Conservation (phyloP, 2,329 filamentous ascomycete species). For the Pestalotiopsis sp. region DNA sequence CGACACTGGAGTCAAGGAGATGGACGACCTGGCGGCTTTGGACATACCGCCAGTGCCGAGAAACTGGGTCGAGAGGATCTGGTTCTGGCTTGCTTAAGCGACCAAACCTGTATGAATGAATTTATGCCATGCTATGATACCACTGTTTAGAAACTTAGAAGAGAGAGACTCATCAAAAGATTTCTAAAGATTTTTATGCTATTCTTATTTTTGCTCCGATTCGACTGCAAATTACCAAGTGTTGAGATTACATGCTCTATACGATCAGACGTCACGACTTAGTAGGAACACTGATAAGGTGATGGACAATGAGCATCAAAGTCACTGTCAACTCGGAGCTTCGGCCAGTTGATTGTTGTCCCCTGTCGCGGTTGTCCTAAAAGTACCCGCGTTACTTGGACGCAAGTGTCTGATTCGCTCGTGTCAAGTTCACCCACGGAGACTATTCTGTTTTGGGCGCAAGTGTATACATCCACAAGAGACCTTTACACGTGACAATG, state of each 20-base stretch:
- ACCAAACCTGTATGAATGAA: neutral
- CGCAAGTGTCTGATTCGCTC: neutral
- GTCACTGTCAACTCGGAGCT: too few relatives aligned
- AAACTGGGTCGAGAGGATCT: constrained; percentile 51
- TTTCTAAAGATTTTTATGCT: neutral
- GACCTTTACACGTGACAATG: neutral
- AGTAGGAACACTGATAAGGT: too few relatives aligned
- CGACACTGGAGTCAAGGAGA: constrained; percentile 59
- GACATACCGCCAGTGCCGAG: constrained; percentile 47
- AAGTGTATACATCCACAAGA: neutral
- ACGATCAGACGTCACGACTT: too few relatives aligned
- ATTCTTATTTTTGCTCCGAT: too few relatives aligned
- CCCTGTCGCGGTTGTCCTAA: neutral
- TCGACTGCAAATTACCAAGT: too few relatives aligned
- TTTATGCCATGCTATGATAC: neutral
- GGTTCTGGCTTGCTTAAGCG: constrained; percentile 56
- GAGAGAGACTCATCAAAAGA: neutral
- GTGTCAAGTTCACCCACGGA: neutral
- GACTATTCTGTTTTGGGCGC: neutral
- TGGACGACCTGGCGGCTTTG: constrained; percentile 56
- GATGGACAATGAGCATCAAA: too few relatives aligned
- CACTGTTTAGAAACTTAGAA: neutral
- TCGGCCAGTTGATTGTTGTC: neutral
- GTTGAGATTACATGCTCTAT: too few relatives aligned
- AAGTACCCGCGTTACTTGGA: neutral